A percentile compares a stretch with the other conserved stretches of the same genome.
Evolutionary conservation across 1,139 yeast genomes (phyloP).

Genomic region (Taphrina wiesneri): DNA sequence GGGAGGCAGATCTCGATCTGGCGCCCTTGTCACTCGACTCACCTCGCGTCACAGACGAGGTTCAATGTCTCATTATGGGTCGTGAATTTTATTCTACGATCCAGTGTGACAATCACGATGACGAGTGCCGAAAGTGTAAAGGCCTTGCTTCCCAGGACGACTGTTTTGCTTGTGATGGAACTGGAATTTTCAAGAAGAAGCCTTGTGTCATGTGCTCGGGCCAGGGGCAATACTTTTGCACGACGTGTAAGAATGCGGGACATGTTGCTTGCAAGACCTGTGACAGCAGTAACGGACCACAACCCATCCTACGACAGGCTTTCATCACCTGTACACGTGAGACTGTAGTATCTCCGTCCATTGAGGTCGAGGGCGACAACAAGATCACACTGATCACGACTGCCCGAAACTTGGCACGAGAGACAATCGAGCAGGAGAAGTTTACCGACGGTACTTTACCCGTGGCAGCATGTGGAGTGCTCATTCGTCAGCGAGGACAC

Average conservation of each 20-base stretch:
- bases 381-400: conserved; percentile 19
- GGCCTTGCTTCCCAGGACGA: conserved; percentile 33
- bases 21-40: conserved; percentile 28
- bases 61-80: conserved; percentile 26
- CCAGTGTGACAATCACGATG: conserved; percentile 25
- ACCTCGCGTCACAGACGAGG: conserved; percentile 21
- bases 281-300: conserved; percentile 19
- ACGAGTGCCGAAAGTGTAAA: conserved; percentile 29
- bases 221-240: conserved; percentile 28
- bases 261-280: conserved; percentile 18
- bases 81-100: conserved; percentile 22
- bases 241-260: conserved; percentile 20
- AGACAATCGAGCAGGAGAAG: conserved; percentile 25
- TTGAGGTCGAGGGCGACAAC: conserved; percentile 32
- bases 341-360: conserved; percentile 26
- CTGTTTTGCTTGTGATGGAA: conserved; percentile 32
- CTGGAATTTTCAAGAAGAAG: conserved; percentile 31
- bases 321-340: conserved; percentile 27
- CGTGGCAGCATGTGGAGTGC: conserved; percentile 31
- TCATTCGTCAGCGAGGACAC: conserved; percentile 32
- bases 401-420: conserved; percentile 17
- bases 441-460: conserved; percentile 26
- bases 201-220: conserved; percentile 33
- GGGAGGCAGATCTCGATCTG: conserved; percentile 31
- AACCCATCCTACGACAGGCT: conserved; percentile 25